These are phyloP conservation scores for Boletus edulis DNA, from an alignment of 768 basidiomycete genomes.

Conservation along the genomic window DNA sequence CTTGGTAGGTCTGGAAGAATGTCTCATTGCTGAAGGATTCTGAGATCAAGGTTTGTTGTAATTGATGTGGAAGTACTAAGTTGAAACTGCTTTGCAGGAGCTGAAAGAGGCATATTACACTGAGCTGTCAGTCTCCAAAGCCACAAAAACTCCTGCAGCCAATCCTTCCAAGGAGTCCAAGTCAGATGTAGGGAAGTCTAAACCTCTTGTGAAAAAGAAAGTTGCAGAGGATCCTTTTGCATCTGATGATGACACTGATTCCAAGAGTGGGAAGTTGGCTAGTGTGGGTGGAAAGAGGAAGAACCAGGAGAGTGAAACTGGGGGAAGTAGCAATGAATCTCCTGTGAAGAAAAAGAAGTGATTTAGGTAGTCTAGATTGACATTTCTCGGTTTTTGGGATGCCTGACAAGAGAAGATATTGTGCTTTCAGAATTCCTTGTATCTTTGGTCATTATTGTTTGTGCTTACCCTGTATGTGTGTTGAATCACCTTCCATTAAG, in stretches of 20 bases:
- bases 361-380: neutral
- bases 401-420: no score
- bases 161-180: constrained; percentile 20
- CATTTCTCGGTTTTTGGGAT: no score
- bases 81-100: constrained; percentile 37
- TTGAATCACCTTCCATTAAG: no score
- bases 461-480: no score
- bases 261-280: constrained; percentile 16
- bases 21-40: constrained; percentile 52
- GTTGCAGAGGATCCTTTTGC: constrained; percentile 48
- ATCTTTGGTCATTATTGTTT: no score
- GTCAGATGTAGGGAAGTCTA: constrained; percentile 31
- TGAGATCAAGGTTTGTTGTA: constrained; percentile 55
- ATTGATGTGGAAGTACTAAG: neutral
- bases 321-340: constrained; percentile 24
- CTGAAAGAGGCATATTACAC: constrained; percentile 62
- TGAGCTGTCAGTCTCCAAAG: constrained; percentile 38
- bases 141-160: constrained; percentile 15
- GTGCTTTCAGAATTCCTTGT: no score
- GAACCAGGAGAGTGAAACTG: constrained; percentile 28
- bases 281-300: constrained; percentile 9
- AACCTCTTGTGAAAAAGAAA: constrained; percentile 48
- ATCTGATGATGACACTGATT: constrained; percentile 42
- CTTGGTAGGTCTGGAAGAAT: constrained; percentile 65
- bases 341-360: constrained; percentile 39